These are phyloP conservation scores for Neofusicoccum parvum DNA, from an alignment of 2,329 filamentous ascomycete genomes.

Conservation along the genomic window DNA sequence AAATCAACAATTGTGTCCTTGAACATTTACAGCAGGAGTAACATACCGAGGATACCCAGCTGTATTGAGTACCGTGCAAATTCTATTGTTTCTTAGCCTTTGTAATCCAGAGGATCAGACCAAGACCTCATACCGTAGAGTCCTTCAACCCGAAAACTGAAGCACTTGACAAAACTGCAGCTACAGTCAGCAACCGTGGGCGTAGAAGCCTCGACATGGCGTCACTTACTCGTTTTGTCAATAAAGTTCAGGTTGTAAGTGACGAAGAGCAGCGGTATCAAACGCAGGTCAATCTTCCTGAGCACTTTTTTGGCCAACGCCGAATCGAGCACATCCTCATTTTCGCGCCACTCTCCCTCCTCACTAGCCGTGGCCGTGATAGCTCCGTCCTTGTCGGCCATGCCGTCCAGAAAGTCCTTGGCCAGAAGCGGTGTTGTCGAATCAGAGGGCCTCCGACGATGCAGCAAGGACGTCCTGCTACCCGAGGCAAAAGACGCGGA, in stretches of 20 bases:
- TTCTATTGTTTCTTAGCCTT: conserved; percentile 35
- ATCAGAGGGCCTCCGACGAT: neutral
- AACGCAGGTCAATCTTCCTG: conserved; percentile 57
- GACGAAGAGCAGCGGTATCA: conserved; percentile 60
- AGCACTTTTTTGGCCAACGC: conserved; percentile 41
- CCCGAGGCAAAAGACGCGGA: neutral
- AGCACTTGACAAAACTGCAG: conserved; percentile 44
- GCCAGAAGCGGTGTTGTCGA: conserved; percentile 2
- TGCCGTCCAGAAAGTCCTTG: neutral
- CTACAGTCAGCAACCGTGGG: no score
- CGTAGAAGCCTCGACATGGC: no score
- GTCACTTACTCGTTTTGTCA: conserved; percentile 52
- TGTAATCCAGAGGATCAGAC: no score
- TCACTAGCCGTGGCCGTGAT: neutral
- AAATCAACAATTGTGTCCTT: neutral
- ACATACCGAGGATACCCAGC: conserved; percentile 52
- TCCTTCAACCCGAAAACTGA: conserved; percentile 58
- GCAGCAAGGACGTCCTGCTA: neutral
- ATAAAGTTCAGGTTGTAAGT: conserved; percentile 65
- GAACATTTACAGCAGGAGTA: no score
- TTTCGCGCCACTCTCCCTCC: neutral
- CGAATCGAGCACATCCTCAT: conserved; percentile 28
- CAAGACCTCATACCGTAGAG: conserved; percentile 31
- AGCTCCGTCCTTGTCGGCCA: neutral
- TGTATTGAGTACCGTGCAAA: conserved; percentile 27